These are phyloP conservation scores for Cryptococcus jaspeensis DNA, from an alignment of 1,284 basidiomycete genomes.

Conservation along the genomic window DNA sequence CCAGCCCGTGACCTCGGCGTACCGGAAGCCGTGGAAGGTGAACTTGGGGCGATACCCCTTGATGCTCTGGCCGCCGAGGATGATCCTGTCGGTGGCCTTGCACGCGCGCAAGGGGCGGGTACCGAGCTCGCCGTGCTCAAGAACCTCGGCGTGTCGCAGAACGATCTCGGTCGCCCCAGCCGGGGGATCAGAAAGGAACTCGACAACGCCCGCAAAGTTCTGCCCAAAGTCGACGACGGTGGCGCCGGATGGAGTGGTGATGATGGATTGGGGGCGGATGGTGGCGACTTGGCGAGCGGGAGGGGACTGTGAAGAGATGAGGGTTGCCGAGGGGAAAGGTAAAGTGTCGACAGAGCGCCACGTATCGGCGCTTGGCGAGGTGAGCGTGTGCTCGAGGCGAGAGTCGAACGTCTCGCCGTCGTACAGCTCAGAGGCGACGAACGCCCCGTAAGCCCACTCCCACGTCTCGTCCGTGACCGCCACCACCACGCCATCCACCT, in stretches of 20 bases:
- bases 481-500: conserved; percentile 21
- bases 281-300: conserved; percentile 28
- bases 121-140: conserved; percentile 41
- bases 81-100: conserved; percentile 21
- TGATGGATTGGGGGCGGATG: conserved; percentile 24
- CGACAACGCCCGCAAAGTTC: conserved; percentile 39
- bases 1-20: conserved; percentile 20
- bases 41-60: conserved; percentile 37
- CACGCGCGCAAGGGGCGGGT: conserved; percentile 28
- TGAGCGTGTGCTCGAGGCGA: too few species aligned
- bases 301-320: conserved; percentile 31
- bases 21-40: conserved; percentile 41
- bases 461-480: conserved; percentile 23
- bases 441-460: conserved; percentile 20
- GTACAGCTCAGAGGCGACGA: conserved; percentile 35
- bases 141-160: conserved; percentile 35
- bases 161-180: conserved; percentile 7
- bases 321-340: conserved; percentile 13
- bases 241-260: conserved; percentile 35
- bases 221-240: conserved; percentile 42
- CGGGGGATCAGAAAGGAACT: conserved; percentile 18
- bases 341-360: conserved; percentile 9
- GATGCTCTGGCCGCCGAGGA: conserved; percentile 15
- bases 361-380: neutral
- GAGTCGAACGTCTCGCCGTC: conserved; percentile 37